These are phyloP conservation scores for Fusarium sp. DNA, from an alignment of 2,329 filamentous ascomycete genomes.

Conservation along the genomic window DNA sequence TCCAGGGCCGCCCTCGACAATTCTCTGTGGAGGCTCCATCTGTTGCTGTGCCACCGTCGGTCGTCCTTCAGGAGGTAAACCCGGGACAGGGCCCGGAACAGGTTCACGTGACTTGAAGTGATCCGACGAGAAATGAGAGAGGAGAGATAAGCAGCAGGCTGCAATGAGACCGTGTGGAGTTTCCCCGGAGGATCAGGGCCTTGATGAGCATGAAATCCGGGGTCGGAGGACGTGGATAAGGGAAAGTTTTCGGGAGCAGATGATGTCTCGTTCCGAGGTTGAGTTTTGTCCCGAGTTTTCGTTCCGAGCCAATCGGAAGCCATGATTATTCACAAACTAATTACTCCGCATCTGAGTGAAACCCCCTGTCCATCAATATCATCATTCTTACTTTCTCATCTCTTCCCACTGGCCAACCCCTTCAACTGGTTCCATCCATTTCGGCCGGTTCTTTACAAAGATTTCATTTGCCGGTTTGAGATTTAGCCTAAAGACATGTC, in stretches of 20 bases:
- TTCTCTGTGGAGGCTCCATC: constrained; percentile 30
- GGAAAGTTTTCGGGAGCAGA: neutral
- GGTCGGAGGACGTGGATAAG: constrained; percentile 1
- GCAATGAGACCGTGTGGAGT: neutral
- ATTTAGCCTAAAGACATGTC: constrained; percentile 10
- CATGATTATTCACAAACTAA: neutral
- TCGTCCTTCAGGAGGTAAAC: neutral
- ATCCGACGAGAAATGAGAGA: neutral
- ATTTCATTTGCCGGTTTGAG: constrained; percentile 41
- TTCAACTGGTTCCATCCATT: constrained; percentile 35
- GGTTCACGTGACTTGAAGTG: neutral
- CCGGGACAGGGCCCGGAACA: constrained; percentile 26
- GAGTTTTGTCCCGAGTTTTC: neutral
- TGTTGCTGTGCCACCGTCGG: neutral
- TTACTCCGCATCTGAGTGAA: constrained; percentile 2
- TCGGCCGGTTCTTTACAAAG: constrained; percentile 42
- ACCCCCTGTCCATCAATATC: constrained; percentile 1
- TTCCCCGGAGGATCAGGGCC: neutral
- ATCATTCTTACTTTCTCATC: constrained; percentile 34
- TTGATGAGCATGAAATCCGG: neutral
- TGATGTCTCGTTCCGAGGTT: neutral
- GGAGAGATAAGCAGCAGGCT: neutral
- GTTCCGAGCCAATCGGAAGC: constrained; percentile 19
- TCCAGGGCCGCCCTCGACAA: neutral
- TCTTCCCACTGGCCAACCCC: constrained; percentile 42